A percentile compares a stretch with the other conserved stretches of the same genome.
Evolutionary conservation across 1,284 basidiomycete genomes (phyloP).

Genomic region (Spongiforma sp.): DNA sequence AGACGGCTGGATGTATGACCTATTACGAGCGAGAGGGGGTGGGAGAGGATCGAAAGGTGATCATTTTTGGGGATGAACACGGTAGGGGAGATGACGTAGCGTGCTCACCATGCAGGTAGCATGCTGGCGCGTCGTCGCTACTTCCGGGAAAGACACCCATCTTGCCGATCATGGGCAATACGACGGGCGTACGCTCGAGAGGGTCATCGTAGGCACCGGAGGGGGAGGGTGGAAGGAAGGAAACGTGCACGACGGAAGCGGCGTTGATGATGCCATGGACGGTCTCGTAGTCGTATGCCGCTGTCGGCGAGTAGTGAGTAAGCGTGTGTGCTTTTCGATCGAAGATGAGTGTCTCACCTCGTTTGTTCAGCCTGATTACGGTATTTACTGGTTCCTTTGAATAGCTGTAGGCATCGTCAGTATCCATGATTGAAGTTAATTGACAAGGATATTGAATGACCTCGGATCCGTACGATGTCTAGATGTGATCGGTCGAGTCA

Average conservation of each 20-base stretch:
- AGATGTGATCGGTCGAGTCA: no score
- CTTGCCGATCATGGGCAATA: constrained; percentile 35
- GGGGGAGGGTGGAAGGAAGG: constrained; percentile 27
- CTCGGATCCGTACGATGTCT: not conserved
- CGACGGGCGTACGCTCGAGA: constrained; percentile 21
- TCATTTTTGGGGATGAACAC: no score
- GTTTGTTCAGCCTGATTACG: constrained; percentile 32
- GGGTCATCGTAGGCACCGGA: constrained; percentile 18
- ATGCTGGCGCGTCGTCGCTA: constrained; percentile 14
- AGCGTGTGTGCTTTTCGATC: not conserved
- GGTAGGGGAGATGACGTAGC: no score
- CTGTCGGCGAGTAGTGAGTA: constrained; percentile 6
- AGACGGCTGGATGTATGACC: constrained; percentile 33
- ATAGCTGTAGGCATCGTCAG: constrained; percentile 13
- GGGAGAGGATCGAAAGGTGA: not conserved
- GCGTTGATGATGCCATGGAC: constrained; percentile 28
- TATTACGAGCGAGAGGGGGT: constrained; percentile 6
- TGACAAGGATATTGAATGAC: not conserved
- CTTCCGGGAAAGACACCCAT: constrained; percentile 22
- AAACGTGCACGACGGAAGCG: constrained; percentile 30
- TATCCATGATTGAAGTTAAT: constrained; percentile 18
- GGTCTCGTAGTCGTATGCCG: constrained; percentile 28
- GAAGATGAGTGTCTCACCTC: constrained; percentile 23
- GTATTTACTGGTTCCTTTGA: constrained; percentile 27
- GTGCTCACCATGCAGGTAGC: constrained; percentile 31